phyloP scores from a whole-genome alignment of 1,284 basidiomycete genomes.

The Ceratobasidium sp. region DNA sequence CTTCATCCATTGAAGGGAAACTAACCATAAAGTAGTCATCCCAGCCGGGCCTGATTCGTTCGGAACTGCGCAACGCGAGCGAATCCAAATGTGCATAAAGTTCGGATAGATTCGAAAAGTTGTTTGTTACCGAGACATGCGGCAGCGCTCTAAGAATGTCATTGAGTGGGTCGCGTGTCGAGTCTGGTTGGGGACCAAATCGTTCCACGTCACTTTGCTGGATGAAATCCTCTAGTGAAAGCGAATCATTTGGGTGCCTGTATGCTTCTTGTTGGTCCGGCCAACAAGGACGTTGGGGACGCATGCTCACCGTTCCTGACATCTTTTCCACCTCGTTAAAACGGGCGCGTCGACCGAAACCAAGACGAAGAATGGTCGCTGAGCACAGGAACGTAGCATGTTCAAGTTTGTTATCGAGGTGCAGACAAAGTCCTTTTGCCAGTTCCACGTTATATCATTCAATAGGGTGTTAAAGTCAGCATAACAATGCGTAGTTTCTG shows the following conservation, averaged over 20 bases:
- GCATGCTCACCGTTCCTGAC: constrained; percentile 17
- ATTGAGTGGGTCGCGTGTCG: constrained; percentile 54
- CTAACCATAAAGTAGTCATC: constrained; percentile 94
- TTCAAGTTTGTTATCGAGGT: constrained; percentile 72
- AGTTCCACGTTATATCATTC: constrained; percentile 83
- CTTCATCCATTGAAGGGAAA: neutral
- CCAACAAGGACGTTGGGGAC: neutral
- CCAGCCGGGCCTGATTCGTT: constrained; percentile 88
- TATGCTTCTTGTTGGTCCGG: neutral
- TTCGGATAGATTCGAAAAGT: constrained; percentile 67
- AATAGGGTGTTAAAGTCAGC: constrained; percentile 70
- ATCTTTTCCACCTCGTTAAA: constrained; percentile 59
- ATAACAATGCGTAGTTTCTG: constrained; percentile 58
- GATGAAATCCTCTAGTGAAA: constrained; percentile 77
- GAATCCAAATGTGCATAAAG: constrained; percentile 75
- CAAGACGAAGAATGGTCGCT: constrained; percentile 92
- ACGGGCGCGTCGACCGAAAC: constrained; percentile 90
- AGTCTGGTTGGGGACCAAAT: constrained; percentile 61
- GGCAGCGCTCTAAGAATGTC: constrained; percentile 47
- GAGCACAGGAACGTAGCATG: constrained; percentile 79
- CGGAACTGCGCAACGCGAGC: constrained; percentile 76
- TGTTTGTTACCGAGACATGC: constrained; percentile 62
- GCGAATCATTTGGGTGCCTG: constrained; percentile 50
- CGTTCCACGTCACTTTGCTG: constrained; percentile 70
- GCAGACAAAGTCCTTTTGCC: constrained; percentile 87